Evolutionary conservation across 2,329 filamentous ascomycete genomes (phyloP).

Genomic region (Phaeophleospora eucalypticola): DNA sequence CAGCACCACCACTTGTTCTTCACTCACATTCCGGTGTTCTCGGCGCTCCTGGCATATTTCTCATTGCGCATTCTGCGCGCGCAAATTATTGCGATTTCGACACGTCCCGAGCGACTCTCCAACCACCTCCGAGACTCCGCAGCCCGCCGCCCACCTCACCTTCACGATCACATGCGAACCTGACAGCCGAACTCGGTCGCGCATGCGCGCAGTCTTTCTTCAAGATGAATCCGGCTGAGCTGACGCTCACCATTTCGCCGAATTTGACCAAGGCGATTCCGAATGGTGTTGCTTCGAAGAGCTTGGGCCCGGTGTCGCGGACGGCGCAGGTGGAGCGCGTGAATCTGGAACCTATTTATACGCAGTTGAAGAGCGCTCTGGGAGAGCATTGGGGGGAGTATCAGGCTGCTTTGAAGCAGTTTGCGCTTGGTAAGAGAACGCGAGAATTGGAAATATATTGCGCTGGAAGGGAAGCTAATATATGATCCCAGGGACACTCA

Average conservation of each 20-base stretch:
- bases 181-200: no score
- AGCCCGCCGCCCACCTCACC: background rate
- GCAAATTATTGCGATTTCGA: no score
- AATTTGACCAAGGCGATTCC: constrained; percentile 25
- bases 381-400: constrained; percentile 59
- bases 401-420: constrained; percentile 54
- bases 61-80: no score
- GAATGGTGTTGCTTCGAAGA: constrained; percentile 25
- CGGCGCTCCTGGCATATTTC: no score
- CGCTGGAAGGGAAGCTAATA: no score
- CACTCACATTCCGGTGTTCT: no score
- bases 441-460: no score
- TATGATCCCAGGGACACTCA: no score
- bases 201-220: background rate
- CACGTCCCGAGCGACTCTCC: no score
- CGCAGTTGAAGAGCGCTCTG: constrained; percentile 56
- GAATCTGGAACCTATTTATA: constrained; percentile 60
- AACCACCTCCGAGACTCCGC: background rate
- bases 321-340: constrained; percentile 54
- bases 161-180: constrained; percentile 7
- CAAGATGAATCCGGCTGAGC: constrained; percentile 34
- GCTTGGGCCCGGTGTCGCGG: constrained; percentile 17
- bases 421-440: constrained; percentile 46
- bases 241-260: constrained; percentile 23
- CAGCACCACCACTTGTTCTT: no score